These are phyloP conservation scores for Dryadomyces quercus-mongolicae DNA, from an alignment of 2,329 filamentous ascomycete species.

Conservation along the genomic window DNA sequence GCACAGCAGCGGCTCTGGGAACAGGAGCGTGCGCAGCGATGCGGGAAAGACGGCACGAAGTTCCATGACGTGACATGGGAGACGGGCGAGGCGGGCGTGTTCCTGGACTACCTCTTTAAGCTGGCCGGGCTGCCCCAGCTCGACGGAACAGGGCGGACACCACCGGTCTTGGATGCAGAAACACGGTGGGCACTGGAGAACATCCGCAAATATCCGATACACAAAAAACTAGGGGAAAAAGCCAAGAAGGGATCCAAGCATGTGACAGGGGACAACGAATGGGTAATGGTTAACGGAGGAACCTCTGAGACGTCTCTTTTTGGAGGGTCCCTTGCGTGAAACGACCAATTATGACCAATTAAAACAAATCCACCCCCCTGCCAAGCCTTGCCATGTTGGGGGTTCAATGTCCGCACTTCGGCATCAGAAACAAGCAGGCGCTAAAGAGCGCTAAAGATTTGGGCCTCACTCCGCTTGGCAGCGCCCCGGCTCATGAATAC, in stretches of 20 bases:
- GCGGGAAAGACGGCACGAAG: slow-evolving; percentile 20
- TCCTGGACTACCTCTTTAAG: slow-evolving; percentile 31
- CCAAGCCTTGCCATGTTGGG: no score
- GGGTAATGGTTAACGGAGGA: no score
- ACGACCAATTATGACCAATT: no score
- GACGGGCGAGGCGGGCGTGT: slow-evolving; percentile 34
- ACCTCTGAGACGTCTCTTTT: no score
- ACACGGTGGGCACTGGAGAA: slow-evolving; percentile 35
- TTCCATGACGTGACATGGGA: slow-evolving; percentile 45
- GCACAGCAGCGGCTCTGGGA: slow-evolving; percentile 35
- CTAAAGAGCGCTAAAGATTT: no score
- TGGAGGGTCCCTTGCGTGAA: no score
- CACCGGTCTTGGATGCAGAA: slow-evolving; percentile 30
- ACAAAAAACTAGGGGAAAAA: no score
- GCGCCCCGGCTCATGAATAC: no score
- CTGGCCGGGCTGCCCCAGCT: slow-evolving; percentile 37
- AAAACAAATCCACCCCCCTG: no score
- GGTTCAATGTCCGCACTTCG: no score
- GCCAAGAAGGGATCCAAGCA: not conserved
- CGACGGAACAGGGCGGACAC: slow-evolving; percentile 31
- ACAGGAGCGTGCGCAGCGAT: slow-evolving; percentile 19
- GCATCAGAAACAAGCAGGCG: no score
- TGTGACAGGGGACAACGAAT: not conserved
- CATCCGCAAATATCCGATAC: slow-evolving; percentile 32
- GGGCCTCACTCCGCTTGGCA: no score